Base-by-base conservation (phyloP, 2,329 filamentous ascomycete genomes). In the Trichoderma endophyticum region DNA sequence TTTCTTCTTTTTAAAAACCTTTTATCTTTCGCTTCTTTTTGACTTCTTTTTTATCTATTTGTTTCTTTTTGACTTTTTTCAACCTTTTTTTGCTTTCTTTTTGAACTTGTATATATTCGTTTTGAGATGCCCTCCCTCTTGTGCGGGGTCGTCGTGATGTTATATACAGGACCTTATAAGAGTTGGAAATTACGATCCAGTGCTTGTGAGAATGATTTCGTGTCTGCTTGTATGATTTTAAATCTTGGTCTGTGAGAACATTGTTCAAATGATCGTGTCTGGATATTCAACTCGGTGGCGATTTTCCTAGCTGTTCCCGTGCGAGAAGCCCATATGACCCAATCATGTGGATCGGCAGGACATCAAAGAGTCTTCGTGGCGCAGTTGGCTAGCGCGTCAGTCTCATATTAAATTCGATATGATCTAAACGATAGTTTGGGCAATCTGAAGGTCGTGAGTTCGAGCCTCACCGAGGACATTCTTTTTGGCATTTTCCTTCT, bases 381-480 rank as follows among this genome's bases (percentile, higher is more conserved):
- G 60, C 68, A 71, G 68, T 71, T 71, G 68, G 68, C 60, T 71
- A 71, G 68, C 68, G 68, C 68, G 68, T 71, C 68, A 71, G 68
- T 71, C 68, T 71, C 68, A 71, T 71, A 71, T 71, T 26, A 28
- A 34, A 39, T 76, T 74, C 72, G 72, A 64, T 73, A 60, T 76
- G 73, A 77, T 75, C 72, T 73, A 75, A 80, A 81, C 78, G 56
- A 15, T 59, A 71, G 60, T 65, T 72, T 75, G 75, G 74, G 77
- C 71, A 39, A 78, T 78, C 77, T 83, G 83, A 83, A 84, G 83
- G 82, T 83, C 83, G 81, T 80, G 83, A 86, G 86, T 81, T 87
- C 86, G 81, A 84, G 78, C 77, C 83, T 85, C 81, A 80, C 82
- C 79, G 79, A 82, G 82, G 81, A 83, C 82, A 82, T 59, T 51